A percentile compares a stretch with the other conserved stretches of the same genome.
These are phyloP conservation scores for Myriosclerotinia scirpicola DNA, from an alignment of 2,329 filamentous ascomycete genomes.

Conservation along the genomic window DNA sequence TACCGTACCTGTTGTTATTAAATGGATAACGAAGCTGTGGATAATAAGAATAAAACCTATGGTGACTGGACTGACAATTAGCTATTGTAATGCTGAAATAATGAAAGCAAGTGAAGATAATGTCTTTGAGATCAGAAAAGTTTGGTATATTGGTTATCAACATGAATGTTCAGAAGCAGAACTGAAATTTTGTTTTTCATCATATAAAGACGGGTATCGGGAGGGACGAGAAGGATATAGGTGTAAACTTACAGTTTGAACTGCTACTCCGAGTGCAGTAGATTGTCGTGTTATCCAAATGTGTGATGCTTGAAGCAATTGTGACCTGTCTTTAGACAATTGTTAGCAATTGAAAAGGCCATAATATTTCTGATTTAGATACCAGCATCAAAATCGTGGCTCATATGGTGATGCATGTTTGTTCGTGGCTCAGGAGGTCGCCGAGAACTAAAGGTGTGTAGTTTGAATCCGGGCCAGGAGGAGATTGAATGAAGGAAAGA, in stretches of 20 bases:
- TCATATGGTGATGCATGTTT: slow-evolving; percentile 79
- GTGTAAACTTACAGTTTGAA: slow-evolving; percentile 11
- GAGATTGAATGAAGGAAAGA: slow-evolving; percentile 1
- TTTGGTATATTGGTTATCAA: slow-evolving; percentile 66
- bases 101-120: slow-evolving; percentile 20
- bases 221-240: not conserved
- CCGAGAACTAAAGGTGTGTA: slow-evolving; percentile 35
- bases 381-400: slow-evolving; percentile 41
- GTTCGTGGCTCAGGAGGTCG: slow-evolving; percentile 43
- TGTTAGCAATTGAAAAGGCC: slow-evolving; percentile 29
- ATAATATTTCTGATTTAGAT: slow-evolving; percentile 24
- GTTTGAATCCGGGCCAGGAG: slow-evolving; percentile 20
- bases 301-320: not conserved
- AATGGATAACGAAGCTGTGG: not conserved
- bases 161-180: slow-evolving; percentile 71
- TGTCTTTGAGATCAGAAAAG: slow-evolving; percentile 52
- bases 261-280: not conserved
- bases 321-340: not conserved
- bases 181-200: slow-evolving; percentile 68
- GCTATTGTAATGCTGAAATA: not conserved
- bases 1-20: slow-evolving; percentile 29
- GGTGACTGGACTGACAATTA: slow-evolving; percentile 13
- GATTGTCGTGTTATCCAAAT: not conserved
- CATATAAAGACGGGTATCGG: slow-evolving; percentile 47
- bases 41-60: not conserved